Evolutionary conservation across 2,329 filamentous ascomycete species (phyloP).

Genomic region (Claviceps paspali): DNA sequence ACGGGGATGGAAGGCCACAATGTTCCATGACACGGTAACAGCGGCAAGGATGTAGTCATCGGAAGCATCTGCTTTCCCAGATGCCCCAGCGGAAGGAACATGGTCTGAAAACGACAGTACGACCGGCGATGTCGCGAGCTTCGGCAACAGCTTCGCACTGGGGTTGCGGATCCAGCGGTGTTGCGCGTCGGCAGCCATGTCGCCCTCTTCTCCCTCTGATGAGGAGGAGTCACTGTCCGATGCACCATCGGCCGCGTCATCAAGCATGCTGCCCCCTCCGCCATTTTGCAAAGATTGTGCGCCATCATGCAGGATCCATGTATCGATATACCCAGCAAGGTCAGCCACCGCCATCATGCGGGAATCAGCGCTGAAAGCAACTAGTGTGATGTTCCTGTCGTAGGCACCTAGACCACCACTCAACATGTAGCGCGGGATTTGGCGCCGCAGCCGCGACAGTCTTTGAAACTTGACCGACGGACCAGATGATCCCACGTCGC

Average conservation of each 20-base stretch:
- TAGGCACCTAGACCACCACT: constrained; percentile 61
- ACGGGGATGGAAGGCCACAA: constrained; percentile 69
- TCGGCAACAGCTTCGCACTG: constrained; percentile 51
- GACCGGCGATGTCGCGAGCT: constrained; percentile 47
- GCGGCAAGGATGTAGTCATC: constrained; percentile 38
- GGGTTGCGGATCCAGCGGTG: constrained; percentile 65
- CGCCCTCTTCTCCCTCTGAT: constrained; percentile 22
- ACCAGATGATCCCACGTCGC: constrained; percentile 7
- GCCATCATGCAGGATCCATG: constrained; percentile 53
- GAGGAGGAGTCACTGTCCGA: constrained; percentile 26
- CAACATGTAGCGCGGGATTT: constrained; percentile 36
- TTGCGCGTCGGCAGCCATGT: constrained; percentile 22
- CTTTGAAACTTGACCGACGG: constrained; percentile 26
- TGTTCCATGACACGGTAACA: constrained; percentile 41
- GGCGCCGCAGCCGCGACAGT: constrained; percentile 36
- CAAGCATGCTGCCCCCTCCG: constrained; percentile 15
- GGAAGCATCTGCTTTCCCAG: constrained; percentile 12
- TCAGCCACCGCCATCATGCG: constrained; percentile 66
- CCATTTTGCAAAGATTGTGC: constrained; percentile 15
- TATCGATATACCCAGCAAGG: constrained; percentile 72
- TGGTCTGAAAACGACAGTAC: constrained; percentile 52
- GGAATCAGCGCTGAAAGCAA: constrained; percentile 68
- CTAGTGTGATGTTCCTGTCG: constrained; percentile 56
- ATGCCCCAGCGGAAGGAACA: constrained; percentile 18
- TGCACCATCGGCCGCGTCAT: constrained; percentile 18